A percentile compares a stretch with the other conserved stretches of the same genome.
These are phyloP conservation scores for Rhizophagus prolifer DNA, from an alignment of 192 early-diverging fungal genomes.

Conservation along the genomic window DNA sequence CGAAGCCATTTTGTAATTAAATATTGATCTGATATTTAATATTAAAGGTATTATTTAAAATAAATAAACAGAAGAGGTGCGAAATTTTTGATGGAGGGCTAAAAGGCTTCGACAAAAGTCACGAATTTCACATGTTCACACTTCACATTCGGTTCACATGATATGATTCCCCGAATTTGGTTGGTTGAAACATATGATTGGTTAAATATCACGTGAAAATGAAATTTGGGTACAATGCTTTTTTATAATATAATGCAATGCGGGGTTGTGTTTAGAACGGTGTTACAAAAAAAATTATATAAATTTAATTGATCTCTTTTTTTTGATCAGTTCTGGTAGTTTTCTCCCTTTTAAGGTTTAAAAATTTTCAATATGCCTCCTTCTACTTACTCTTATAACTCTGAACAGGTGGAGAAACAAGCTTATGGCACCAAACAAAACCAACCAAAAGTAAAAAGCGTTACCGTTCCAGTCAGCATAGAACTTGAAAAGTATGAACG, in stretches of 20 bases:
- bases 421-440: neutral
- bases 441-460: neutral
- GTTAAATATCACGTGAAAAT: no score
- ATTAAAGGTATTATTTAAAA: neutral
- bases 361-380: neutral
- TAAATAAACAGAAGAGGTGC: neutral
- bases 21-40: neutral
- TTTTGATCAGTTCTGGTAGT: neutral
- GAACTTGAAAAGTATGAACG: slow-evolving; percentile 2
- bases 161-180: no score
- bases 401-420: neutral
- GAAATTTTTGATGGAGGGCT: neutral
- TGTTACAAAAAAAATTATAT: no score
- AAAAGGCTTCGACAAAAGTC: no score
- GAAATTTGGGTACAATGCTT: no score
- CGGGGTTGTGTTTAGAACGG: no score
- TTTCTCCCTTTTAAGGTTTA: neutral
- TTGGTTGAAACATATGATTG: no score
- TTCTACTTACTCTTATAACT: neutral
- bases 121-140: no score
- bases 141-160: no score
- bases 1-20: neutral
- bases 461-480: neutral
- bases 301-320: neutral
- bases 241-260: no score